phyloP scores from a whole-genome alignment of 106 monocot genomes.

The Acanthochlamys bracteata region DNA sequence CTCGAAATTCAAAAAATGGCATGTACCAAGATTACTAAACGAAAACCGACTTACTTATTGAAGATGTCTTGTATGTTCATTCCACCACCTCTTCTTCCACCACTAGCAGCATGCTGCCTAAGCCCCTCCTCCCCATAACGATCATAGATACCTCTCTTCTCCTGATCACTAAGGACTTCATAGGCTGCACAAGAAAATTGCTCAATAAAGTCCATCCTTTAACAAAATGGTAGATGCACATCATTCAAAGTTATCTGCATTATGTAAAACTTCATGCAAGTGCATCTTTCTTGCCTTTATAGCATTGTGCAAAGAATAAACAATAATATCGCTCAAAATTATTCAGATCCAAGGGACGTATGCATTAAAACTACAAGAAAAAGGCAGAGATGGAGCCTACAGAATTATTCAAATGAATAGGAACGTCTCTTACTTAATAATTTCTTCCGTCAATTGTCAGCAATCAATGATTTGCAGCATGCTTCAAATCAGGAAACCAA shows the following conservation, averaged over 20 bases:
- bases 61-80: constrained; percentile 99
- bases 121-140: constrained; percentile 76
- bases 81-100: constrained; percentile 67
- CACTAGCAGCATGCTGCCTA: constrained; percentile 54
- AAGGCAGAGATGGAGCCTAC: too few species aligned
- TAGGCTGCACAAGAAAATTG: constrained; percentile 38
- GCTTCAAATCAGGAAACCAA: background rate
- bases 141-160: constrained; percentile 52
- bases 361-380: too few species aligned
- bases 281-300: too few species aligned
- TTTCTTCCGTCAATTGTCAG: too few species aligned
- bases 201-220: background rate
- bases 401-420: too few species aligned
- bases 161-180: constrained; percentile 76
- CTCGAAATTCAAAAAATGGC: background rate
- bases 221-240: too few species aligned
- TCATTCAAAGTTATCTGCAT: background rate
- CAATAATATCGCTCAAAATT: too few species aligned
- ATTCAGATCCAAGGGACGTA: too few species aligned
- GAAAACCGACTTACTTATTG: constrained; percentile 35
- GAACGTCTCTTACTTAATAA: too few species aligned
- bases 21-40: background rate
- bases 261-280: too few species aligned
- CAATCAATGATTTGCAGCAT: too few species aligned
- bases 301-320: too few species aligned